Evolutionary conservation across 768 basidiomycete species (phyloP).

Genomic region (Tephrocybe sp.): DNA sequence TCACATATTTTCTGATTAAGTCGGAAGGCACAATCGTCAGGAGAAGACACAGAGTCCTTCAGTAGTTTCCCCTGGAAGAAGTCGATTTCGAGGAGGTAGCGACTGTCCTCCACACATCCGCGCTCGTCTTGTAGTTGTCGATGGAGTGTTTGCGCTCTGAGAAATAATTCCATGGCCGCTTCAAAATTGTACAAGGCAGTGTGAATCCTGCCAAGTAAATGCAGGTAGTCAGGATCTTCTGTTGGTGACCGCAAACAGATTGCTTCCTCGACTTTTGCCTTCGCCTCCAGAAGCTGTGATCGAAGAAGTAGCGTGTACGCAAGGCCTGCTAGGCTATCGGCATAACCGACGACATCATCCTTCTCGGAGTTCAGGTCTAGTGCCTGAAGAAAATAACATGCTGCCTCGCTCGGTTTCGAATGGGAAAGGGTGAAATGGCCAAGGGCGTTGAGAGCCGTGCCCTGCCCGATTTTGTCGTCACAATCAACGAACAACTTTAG

Average conservation of each 20-base stretch:
- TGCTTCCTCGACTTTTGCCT: slow-evolving; percentile 18
- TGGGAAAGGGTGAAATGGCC: slow-evolving; percentile 18
- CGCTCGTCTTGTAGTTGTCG: slow-evolving; percentile 13
- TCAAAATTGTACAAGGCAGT: slow-evolving; percentile 19
- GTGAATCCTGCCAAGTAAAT: slow-evolving; percentile 21
- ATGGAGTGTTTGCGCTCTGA: slow-evolving; percentile 15
- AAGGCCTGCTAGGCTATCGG: slow-evolving; percentile 23
- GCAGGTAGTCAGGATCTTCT: slow-evolving; percentile 24
- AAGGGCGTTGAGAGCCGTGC: slow-evolving; percentile 23
- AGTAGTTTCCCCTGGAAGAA: slow-evolving; percentile 11
- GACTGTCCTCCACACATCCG: slow-evolving; percentile 20
- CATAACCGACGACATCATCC: slow-evolving; percentile 20
- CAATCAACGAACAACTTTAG: slow-evolving; percentile 17
- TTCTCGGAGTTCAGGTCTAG: slow-evolving; percentile 11
- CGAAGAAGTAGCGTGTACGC: slow-evolving; percentile 21
- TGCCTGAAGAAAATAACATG: slow-evolving; percentile 15
- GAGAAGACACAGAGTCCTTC: not conserved
- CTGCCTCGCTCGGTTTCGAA: slow-evolving; percentile 19
- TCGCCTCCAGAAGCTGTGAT: slow-evolving; percentile 24
- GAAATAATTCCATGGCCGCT: slow-evolving; percentile 14
- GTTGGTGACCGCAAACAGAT: slow-evolving; percentile 20
- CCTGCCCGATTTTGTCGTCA: slow-evolving; percentile 20
- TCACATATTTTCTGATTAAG: not conserved
- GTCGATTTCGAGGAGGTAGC: slow-evolving; percentile 14
- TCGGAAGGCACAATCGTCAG: not conserved